Base-by-base conservation (phyloP, 805 yeast genomes). In the Myxozyma kluyveri region DNA sequence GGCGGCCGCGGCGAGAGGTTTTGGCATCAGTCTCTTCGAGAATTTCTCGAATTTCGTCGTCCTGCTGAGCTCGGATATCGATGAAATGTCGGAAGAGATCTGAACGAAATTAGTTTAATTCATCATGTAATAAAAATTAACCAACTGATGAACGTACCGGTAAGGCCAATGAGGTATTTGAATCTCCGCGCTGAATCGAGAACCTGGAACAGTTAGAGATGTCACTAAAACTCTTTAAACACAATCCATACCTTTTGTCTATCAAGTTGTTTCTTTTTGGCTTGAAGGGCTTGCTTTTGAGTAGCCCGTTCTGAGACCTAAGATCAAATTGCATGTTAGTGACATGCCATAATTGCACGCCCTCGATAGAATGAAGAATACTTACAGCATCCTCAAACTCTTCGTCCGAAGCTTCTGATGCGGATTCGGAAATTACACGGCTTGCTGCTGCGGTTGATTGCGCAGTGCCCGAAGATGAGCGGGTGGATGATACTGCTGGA, bases 21-120 rank as follows among this genome's bases (percentile, higher is more conserved):
- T 65, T 53, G 24, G 66, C 65, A 29, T 64, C 67, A 4, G 64
- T 54, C 37, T 67, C 65, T 24, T 65, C 67, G 17, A 72, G 61
- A 48, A 72, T 59, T 33, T 63, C 55, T 43, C 59, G 59, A 64
- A 90, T 80, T 36, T 76, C 75, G 26, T 84, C 82, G 65, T 89
- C 96, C 65, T 84, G 84, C 47, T 88, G 78, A 10, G 95, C 87
- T 57, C 84, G 81, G 40, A 86, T 76, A 59, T 88, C 86, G 56
- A 90, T 86, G 68, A 90, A 90, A 66, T 89, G 90, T 37, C 95
- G 82, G 67, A 90, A 90, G 51, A 91, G 73, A 57, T 87, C 95
- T 56, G 32, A 10, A 14, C 10, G 14, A 37, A n/a, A 12, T 23
- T 21, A 27, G 21, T 5, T 21, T 27, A 41, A n/a, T 29, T 14